Evolutionary conservation across 805 yeast genomes (phyloP), one percentile per base, ranked within the genome.

Genomic region (Candida ponderosae): DNA sequence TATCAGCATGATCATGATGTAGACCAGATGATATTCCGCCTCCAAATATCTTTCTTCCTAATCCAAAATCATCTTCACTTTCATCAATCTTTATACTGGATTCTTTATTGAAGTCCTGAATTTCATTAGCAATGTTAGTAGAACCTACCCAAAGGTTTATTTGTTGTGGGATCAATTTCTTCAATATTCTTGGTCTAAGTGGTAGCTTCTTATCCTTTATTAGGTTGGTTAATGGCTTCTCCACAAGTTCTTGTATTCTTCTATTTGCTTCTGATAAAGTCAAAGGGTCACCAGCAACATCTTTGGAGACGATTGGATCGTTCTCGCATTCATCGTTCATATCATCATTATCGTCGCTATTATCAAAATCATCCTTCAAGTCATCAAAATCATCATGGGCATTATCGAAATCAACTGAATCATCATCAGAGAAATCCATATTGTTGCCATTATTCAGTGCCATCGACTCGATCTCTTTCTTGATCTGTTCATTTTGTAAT

Each of bases 1-100:
- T 82, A 51, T 81, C 89, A 2, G 89, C 85, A 56, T 81, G 89
- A 53, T 82, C 90, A 53, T 82, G 90, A 47, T 82, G 90, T 11
- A 82, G 58, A 0, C 90, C 90, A 2, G 88, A 79, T 0, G 87
- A 79, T 1, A 78, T 64, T 2, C 81, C 81, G 2, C 65, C 63
- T 1, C 73, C 71, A 1, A 86, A 81, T 1, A 80, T 56, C 18
- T 59, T 59, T 48, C 74, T 72, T 1, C 85, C 85, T 5, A 77
- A 53, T 1, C 73, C 72, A 15, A 59, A 51, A 33, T 57, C 56
- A 3, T 44, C 38, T 14, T 51, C 44, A 1, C 33, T 23, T 2
- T 41, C 36, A 18, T 57, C 51, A 8, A 58, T 16, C 7, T 32
- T 18, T 20, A 53, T 30, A 7, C 14, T 24, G 11, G n/a, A 24